Evolutionary conservation across 2,329 filamentous ascomycete genomes (phyloP).

Genomic region (Calonectria pseudoreteaudii): DNA sequence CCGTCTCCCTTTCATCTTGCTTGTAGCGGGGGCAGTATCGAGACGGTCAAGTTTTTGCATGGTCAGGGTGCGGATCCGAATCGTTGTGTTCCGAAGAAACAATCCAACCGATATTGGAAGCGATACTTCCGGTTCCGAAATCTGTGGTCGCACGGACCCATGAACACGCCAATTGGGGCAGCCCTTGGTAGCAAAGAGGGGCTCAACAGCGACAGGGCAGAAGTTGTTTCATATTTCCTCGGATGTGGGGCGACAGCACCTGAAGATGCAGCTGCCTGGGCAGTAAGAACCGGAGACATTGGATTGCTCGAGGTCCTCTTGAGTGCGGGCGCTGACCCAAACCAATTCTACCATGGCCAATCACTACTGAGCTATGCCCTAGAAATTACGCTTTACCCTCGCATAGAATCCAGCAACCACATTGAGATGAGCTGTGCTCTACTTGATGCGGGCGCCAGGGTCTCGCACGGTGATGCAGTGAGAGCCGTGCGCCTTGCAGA

Average conservation of each 20-base stretch:
- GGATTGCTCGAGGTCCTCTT: not conserved
- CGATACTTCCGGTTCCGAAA: no score
- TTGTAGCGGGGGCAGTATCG: not conserved
- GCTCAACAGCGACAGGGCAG: no score
- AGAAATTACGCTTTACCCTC: fast-evolving
- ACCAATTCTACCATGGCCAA: not conserved
- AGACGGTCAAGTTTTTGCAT: not conserved
- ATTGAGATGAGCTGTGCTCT: not conserved
- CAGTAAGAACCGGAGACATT: not conserved
- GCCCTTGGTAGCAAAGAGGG: not conserved
- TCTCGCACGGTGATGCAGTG: not conserved
- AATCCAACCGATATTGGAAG: not conserved
- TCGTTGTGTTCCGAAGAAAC: not conserved
- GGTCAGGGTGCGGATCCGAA: not conserved
- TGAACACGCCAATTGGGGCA: not conserved
- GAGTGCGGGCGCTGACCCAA: not conserved
- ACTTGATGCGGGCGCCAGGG: not conserved
- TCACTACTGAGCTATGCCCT: not conserved
- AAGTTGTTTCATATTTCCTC: not conserved
- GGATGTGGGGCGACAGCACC: not conserved
- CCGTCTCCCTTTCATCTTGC: not conserved
- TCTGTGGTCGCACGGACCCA: no score
- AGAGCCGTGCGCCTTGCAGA: not conserved
- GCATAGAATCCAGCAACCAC: not conserved
- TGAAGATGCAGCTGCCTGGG: not conserved